These are phyloP conservation scores for Trichoderma arundinaceum DNA, from an alignment of 2,329 filamentous ascomycete genomes.

Conservation along the genomic window DNA sequence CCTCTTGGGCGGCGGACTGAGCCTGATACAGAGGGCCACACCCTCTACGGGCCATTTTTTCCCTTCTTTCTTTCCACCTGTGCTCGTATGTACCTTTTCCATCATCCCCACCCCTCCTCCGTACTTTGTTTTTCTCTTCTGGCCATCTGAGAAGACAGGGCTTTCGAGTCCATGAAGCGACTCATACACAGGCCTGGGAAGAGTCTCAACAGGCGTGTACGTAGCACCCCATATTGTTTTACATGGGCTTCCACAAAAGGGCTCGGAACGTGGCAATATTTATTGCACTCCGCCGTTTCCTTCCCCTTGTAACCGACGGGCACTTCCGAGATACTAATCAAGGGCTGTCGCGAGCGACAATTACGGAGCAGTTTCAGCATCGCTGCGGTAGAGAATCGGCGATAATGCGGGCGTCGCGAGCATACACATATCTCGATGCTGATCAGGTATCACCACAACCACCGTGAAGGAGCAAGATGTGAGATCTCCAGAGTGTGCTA, in stretches of 20 bases:
- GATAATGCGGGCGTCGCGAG: slow-evolving; percentile 14
- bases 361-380: slow-evolving; percentile 17
- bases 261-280: slow-evolving; percentile 12
- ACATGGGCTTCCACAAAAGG: slow-evolving; percentile 14
- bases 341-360: background rate
- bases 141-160: background rate
- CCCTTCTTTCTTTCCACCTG: background rate
- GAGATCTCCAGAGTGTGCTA: slow-evolving; percentile 12
- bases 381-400: slow-evolving; percentile 8
- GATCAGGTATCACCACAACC: slow-evolving; percentile 14
- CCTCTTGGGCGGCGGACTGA: slow-evolving; percentile 20
- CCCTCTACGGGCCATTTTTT: slow-evolving; percentile 17
- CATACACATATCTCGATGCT: slow-evolving; percentile 6
- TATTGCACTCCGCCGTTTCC: slow-evolving; percentile 22
- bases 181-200: background rate
- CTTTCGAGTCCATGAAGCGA: slow-evolving; percentile 3
- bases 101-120: background rate
- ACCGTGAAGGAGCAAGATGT: slow-evolving; percentile 11
- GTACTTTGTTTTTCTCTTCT: background rate
- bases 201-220: background rate
- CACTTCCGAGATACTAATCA: slow-evolving; percentile 24
- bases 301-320: slow-evolving; percentile 16
- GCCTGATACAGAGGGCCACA: slow-evolving; percentile 19
- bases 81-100: background rate
- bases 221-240: slow-evolving; percentile 2